phyloP scores from a whole-genome alignment of 2,329 filamentous ascomycete species.

The Endothia cerciana region DNA sequence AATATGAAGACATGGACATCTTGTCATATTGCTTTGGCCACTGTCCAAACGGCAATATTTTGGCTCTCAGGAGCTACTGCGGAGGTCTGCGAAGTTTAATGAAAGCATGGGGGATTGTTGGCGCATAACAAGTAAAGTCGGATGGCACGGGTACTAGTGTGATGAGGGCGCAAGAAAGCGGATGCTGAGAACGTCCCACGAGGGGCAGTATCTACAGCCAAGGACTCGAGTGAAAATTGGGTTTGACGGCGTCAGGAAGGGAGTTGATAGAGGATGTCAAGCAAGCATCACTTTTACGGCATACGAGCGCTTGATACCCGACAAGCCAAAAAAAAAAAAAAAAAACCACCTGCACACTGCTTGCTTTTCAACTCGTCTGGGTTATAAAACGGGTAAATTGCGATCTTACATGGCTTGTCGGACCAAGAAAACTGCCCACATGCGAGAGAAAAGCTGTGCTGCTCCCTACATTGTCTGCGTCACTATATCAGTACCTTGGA shows the following conservation, averaged over 20 bases:
- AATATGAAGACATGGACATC: constrained; percentile 26
- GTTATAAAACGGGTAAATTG: background rate
- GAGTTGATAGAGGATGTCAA: background rate
- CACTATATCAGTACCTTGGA: background rate
- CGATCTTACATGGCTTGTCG: background rate
- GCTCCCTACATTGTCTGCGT: background rate
- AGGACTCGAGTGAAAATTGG: background rate
- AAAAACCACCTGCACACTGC: background rate
- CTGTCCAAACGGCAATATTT: constrained; percentile 7
- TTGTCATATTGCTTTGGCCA: constrained; percentile 27
- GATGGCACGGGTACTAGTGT: background rate
- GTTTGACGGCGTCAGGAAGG: background rate
- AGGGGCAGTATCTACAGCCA: background rate
- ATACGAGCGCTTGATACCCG: background rate
- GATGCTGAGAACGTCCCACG: background rate
- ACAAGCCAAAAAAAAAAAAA: constrained; percentile 8
- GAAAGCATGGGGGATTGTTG: constrained; percentile 25
- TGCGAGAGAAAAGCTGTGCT: background rate
- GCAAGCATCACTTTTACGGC: constrained; percentile 2
- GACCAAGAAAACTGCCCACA: background rate
- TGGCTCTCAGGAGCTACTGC: constrained; percentile 27
- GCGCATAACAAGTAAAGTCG: constrained; percentile 4
- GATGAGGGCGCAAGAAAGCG: background rate
- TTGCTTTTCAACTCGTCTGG: background rate
- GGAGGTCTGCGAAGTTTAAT: constrained; percentile 26